Evolutionary conservation across 441 rosid species (phyloP), one percentile per base, ranked within the genome.

Genomic region (Euphorbia schlechtendalii): DNA sequence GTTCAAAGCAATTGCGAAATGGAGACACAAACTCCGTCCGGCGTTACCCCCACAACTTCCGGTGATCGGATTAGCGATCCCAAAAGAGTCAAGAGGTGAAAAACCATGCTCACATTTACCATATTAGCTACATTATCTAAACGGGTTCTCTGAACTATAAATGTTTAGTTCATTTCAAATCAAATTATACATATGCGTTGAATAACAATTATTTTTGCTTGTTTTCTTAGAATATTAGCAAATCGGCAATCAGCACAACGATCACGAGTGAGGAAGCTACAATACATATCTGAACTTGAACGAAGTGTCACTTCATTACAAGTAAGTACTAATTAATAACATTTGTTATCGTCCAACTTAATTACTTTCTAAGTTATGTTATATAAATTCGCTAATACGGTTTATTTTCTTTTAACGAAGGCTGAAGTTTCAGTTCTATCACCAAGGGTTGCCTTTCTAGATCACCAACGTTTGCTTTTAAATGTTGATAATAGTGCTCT

Each of bases 221-320:
- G 27, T 25, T n/a, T 14, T 46, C 2, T 25, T 62, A 84, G 92
- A 74, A 86, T 86, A 40, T 68, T 86, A 74, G 92, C 89, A 38
- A 86, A 86, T 51, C 74, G 89, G 66, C 92, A 86, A 73, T 86
- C 92, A 3, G 92, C 92, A 0, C 92, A 86, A 56, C 74, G 89
- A 59, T 86, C 89, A 12, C 76, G 89, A 73, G 92, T 86, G 64
- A 82, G 87, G 71, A 86, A 86, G 73, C 72, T 86, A 59, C 92
- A 86, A 54, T 86, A 84, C 58, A 82, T 86, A 67, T 84, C 89
- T 6, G 87, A 86, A 78, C 92, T 86, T 22, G 92, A 86, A 77
- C 76, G 84, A 0, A 84, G 85, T 66, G 86, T 86, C 5, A 78
- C 79, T 48, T 38, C 87, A 43, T 77, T 86, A 64, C 89, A 86